Evolutionary conservation across 805 yeast genomes (phyloP).

Genomic region (Kodamaea laetipori): DNA sequence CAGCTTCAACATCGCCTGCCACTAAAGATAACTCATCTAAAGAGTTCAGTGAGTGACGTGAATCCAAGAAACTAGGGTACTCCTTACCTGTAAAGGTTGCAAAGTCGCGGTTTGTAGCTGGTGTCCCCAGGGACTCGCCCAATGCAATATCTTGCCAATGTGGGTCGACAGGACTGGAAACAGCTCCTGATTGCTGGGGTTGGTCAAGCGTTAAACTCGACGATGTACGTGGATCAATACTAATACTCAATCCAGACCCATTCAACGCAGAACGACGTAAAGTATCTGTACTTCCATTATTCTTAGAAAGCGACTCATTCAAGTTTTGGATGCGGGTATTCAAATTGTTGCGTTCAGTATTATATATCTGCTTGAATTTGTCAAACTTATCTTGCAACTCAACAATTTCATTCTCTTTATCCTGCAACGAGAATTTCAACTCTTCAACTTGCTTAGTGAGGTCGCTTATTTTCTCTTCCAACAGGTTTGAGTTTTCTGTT

Average conservation of each 20-base stretch:
- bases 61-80: constrained; percentile 6
- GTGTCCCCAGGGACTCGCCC: constrained; percentile 52
- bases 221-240: constrained; percentile 17
- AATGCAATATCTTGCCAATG: constrained; percentile 31
- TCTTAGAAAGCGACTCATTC: constrained; percentile 21
- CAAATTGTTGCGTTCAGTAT: constrained; percentile 32
- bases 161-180: constrained; percentile 1
- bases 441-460: constrained; percentile 24
- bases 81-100: background rate
- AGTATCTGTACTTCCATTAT: constrained; percentile 1
- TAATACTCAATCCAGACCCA: constrained; percentile 16
- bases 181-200: background rate
- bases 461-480: constrained; percentile 18
- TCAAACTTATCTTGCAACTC: constrained; percentile 33
- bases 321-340: constrained; percentile 29
- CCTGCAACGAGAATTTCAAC: constrained; percentile 20
- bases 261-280: background rate
- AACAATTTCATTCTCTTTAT: constrained; percentile 25
- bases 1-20: background rate
- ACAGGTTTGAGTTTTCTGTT: constrained; percentile 3
- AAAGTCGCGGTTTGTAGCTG: background rate
- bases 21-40: background rate
- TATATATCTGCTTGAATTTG: constrained; percentile 34
- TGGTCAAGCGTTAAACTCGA: constrained; percentile 3
- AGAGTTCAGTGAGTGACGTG: constrained; percentile 17